A percentile compares a stretch with the other conserved stretches of the same genome.
Evolutionary conservation across 2,329 filamentous ascomycete genomes (phyloP).

Genomic region (Dactylellina drechsleri): DNA sequence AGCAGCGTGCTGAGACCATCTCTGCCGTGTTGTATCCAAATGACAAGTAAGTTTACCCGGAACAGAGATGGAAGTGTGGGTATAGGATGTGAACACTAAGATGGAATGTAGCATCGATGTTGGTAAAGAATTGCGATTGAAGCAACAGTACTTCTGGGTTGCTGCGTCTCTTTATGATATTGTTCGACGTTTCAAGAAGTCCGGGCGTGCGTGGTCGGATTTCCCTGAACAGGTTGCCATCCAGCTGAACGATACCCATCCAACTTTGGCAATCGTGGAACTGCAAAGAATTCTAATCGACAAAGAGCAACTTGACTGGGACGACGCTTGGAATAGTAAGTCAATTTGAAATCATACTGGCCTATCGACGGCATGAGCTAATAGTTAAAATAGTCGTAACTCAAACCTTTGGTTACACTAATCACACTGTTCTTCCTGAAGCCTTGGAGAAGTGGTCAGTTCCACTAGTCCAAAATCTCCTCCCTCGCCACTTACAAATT

Average conservation of each 20-base stretch:
- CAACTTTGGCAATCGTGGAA: constrained; percentile 94
- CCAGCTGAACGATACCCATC: constrained; percentile 97
- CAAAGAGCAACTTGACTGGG: constrained; percentile 89
- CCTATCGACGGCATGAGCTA: background rate
- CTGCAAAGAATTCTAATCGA: constrained; percentile 92
- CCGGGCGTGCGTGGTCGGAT: constrained; percentile 86
- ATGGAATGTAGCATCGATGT: constrained; percentile 77
- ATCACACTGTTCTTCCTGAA: constrained; percentile 96
- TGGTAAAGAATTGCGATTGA: constrained; percentile 94
- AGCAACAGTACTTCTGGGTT: constrained; percentile 99
- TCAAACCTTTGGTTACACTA: constrained; percentile 88
- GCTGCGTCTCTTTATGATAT: constrained; percentile 96
- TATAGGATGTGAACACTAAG: constrained; percentile 9
- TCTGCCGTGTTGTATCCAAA: constrained; percentile 97
- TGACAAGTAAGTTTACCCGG: constrained; percentile 65
- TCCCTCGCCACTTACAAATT: constrained; percentile 93
- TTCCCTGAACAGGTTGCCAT: constrained; percentile 96
- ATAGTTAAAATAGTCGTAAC: constrained; percentile 62
- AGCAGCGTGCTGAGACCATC: constrained; percentile 98
- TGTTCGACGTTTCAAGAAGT: constrained; percentile 97
- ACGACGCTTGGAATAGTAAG: constrained; percentile 82
- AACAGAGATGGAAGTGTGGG: background rate
- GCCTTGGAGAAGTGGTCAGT: constrained; percentile 99
- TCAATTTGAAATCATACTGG: constrained; percentile 40
- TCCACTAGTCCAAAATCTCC: constrained; percentile 86